These are phyloP conservation scores for Nicotiana knightiana DNA, from an alignment of 257 asterid species.

Conservation along the genomic window DNA sequence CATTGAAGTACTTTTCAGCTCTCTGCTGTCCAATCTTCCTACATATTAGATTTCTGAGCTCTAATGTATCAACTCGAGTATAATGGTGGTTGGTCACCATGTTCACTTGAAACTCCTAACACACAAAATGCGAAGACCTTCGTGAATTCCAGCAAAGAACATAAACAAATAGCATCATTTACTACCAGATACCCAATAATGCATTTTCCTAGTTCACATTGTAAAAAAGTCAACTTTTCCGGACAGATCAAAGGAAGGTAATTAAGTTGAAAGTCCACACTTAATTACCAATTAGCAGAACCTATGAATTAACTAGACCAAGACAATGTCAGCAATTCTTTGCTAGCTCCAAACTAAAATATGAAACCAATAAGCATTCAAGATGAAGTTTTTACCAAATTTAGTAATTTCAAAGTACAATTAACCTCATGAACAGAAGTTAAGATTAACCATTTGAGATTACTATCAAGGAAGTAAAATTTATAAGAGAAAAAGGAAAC, in stretches of 20 bases:
- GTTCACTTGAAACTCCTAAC: constrained; percentile 25
- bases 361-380: not conserved
- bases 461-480: not conserved
- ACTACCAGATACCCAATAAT: constrained; percentile 1
- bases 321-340: not conserved
- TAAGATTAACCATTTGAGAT: not conserved
- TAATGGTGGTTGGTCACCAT: constrained; percentile 58
- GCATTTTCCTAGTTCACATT: not conserved
- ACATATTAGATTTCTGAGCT: constrained; percentile 54
- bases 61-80: constrained; percentile 56
- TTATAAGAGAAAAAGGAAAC: not conserved
- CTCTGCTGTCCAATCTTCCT: constrained; percentile 62
- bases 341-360: not conserved
- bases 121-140: constrained; percentile 11
- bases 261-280: not conserved
- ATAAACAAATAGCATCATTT: not conserved
- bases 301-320: not conserved
- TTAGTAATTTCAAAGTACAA: not conserved
- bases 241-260: not conserved
- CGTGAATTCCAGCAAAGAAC: not conserved
- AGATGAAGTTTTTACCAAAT: not conserved
- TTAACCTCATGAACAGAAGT: not conserved
- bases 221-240: not conserved
- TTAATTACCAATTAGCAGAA: not conserved
- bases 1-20: constrained; percentile 66